Conservation (phyloP, 2,329 filamentous ascomycete genomes). For the Pezicula carpinea region DNA sequence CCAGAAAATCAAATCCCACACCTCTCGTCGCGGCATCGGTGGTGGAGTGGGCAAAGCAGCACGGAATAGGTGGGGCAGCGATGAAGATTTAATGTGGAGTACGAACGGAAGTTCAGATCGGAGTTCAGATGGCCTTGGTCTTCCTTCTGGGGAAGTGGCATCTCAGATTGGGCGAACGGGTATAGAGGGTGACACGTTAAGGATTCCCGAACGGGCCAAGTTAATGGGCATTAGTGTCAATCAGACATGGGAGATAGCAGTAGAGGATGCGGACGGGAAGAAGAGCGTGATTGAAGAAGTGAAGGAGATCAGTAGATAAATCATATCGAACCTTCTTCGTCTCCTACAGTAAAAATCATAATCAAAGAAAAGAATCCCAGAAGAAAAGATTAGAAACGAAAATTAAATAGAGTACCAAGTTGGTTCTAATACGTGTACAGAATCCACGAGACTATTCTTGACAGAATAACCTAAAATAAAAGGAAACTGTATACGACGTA, state of each 20-base stretch:
- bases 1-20: constrained; percentile 29
- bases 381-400: too few species aligned
- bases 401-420: too few species aligned
- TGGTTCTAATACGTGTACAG: too few species aligned
- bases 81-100: constrained; percentile 79
- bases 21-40: too few species aligned
- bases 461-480: too few species aligned
- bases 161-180: background rate
- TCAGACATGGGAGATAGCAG: constrained; percentile 20
- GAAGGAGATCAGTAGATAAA: constrained; percentile 7
- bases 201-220: constrained; percentile 28
- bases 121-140: background rate
- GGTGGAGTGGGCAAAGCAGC: background rate
- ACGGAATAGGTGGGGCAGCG: constrained; percentile 66
- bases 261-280: constrained; percentile 6
- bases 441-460: too few species aligned
- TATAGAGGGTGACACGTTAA: constrained; percentile 21
- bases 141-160: too few species aligned
- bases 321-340: constrained; percentile 26
- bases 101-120: constrained; percentile 5
- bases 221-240: constrained; percentile 24
- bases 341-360: too few species aligned
- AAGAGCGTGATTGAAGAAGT: background rate
- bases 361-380: too few species aligned
- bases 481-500: too few species aligned